Evolutionary conservation across 306 rosid genomes (phyloP).

Genomic region (Prunus armeniaca): DNA sequence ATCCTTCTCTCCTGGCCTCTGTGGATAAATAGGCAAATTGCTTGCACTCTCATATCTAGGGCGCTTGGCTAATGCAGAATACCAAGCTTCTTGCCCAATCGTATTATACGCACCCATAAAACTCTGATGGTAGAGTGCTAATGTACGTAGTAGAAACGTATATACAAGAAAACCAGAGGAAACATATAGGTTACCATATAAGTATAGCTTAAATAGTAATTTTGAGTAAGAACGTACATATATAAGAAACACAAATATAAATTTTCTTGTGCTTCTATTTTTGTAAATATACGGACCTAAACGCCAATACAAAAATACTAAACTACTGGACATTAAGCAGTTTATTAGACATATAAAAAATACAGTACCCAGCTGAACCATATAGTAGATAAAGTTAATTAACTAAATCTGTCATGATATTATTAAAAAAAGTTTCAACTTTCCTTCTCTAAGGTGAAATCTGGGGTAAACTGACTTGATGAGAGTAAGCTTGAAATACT

Average conservation of each 20-base stretch:
- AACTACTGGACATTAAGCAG: not conserved
- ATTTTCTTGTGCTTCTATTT: slow-evolving; percentile 12
- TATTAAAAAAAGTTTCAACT: not conserved
- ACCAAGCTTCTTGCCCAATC: slow-evolving; percentile 98
- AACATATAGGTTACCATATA: slow-evolving; percentile 63
- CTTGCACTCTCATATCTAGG: slow-evolving; percentile 84
- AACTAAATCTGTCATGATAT: not conserved
- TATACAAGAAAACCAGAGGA: slow-evolving; percentile 58
- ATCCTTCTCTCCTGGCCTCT: slow-evolving; percentile 99
- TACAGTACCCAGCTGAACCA: not conserved
- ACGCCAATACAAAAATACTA: not conserved
- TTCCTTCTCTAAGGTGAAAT: not conserved
- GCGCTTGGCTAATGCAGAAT: slow-evolving; percentile 86
- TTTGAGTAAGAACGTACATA: slow-evolving; percentile 34
- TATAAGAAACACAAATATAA: slow-evolving; percentile 29
- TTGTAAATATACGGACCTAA: not conserved
- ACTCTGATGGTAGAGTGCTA: slow-evolving; percentile 91
- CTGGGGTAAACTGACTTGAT: not conserved
- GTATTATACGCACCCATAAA: slow-evolving; percentile 69
- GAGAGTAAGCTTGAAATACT: not conserved
- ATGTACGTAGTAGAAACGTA: slow-evolving; percentile 63
- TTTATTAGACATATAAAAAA: not conserved
- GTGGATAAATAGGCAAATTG: slow-evolving; percentile 91
- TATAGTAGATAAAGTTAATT: not conserved
- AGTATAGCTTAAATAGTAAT: slow-evolving; percentile 50